Conservation (phyloP, 2,329 filamentous ascomycete species). For the Amylocarpus encephaloides region DNA sequence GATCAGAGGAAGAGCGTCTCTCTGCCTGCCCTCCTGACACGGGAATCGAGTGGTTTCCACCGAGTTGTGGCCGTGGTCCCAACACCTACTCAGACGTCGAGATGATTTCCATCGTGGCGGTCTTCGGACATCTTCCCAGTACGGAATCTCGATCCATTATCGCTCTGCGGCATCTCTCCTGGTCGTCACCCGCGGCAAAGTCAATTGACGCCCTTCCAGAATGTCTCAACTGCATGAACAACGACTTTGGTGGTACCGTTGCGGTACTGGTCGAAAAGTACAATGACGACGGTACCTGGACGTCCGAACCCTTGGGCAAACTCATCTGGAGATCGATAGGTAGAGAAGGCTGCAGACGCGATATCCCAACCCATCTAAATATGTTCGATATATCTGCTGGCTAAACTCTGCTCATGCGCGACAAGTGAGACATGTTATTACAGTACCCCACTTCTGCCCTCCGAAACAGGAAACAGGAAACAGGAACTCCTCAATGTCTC, state of each 20-base stretch:
- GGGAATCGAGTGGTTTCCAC: background rate
- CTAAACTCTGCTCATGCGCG: background rate
- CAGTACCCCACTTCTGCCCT: slow-evolving; percentile 4
- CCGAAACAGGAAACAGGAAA: background rate
- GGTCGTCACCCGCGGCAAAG: background rate
- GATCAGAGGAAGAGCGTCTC: background rate
- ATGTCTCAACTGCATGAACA: background rate
- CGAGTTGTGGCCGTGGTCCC: background rate
- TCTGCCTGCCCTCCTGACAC: background rate
- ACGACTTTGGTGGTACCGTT: background rate
- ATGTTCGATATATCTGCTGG: background rate
- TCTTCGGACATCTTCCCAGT: background rate
- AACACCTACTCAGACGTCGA: background rate
- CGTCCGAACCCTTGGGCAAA: too few species aligned
- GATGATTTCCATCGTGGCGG: background rate
- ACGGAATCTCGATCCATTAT: background rate
- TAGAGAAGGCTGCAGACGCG: too few species aligned
- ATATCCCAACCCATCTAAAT: background rate
- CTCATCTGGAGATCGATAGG: too few species aligned
- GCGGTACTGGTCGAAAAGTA: background rate
- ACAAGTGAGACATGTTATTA: background rate
- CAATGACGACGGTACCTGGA: background rate
- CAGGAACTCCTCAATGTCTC: too few species aligned
- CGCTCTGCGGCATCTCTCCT: background rate
- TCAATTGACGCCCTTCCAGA: slow-evolving; percentile 1